phyloP scores from a whole-genome alignment of 768 basidiomycete species.

The Russula sp. region DNA sequence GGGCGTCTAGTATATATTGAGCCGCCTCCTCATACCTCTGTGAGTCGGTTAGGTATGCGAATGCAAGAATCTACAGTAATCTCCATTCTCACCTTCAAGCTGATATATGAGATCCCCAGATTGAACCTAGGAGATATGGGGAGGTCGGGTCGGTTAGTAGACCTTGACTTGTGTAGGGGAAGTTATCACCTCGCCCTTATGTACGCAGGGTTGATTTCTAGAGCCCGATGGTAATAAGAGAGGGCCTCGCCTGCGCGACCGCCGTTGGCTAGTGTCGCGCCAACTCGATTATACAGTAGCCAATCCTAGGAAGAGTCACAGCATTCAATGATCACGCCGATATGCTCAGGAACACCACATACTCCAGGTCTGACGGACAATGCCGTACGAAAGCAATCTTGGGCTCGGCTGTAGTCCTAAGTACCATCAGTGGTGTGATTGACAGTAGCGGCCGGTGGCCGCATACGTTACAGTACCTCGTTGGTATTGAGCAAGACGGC shows the following conservation, averaged over 20 bases:
- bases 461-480: constrained; percentile 51
- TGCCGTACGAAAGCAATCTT: constrained; percentile 91
- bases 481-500: constrained; percentile 90
- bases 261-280: constrained; percentile 91
- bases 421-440: neutral
- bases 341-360: constrained; percentile 29
- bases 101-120: constrained; percentile 88
- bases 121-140: constrained; percentile 65
- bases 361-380: constrained; percentile 86
- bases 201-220: constrained; percentile 85
- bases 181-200: constrained; percentile 74
- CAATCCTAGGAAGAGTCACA: constrained; percentile 61
- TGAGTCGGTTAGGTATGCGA: constrained; percentile 21
- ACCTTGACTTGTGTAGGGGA: neutral
- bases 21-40: constrained; percentile 87
- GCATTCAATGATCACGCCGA: neutral
- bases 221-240: constrained; percentile 79
- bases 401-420: constrained; percentile 87
- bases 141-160: neutral
- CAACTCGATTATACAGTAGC: constrained; percentile 89
- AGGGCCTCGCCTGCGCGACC: constrained; percentile 78
- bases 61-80: constrained; percentile 28
- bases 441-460: neutral
- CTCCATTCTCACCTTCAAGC: constrained; percentile 56
- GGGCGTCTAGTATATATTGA: constrained; percentile 82